Conservation (phyloP, 208 protist genomes). For the Trypanosoma congolense region DNA sequence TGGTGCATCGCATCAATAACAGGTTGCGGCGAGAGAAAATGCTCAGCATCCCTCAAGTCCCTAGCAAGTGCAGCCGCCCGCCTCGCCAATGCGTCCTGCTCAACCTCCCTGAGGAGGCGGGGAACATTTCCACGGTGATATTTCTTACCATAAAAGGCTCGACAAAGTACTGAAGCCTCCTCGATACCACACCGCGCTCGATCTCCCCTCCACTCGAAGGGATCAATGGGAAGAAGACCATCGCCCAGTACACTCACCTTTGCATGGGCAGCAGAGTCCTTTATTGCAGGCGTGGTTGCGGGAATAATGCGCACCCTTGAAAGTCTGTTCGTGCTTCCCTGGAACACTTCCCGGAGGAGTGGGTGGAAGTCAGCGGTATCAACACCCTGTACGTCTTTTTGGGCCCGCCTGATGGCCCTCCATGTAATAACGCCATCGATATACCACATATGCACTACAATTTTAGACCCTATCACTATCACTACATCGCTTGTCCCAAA, state of each 20-base stretch:
- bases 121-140: constrained; percentile 75
- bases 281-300: constrained; percentile 64
- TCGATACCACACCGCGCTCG: constrained; percentile 55
- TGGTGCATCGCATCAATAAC: constrained; percentile 33
- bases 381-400: constrained; percentile 10
- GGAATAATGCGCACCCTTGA: constrained; percentile 35
- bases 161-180: constrained; percentile 67
- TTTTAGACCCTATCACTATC: constrained; percentile 48
- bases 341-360: constrained; percentile 22
- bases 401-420: constrained; percentile 34
- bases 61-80: constrained; percentile 59
- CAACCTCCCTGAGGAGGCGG: constrained; percentile 46
- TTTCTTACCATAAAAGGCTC: constrained; percentile 74
- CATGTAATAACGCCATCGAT: constrained; percentile 25
- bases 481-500: constrained; percentile 40
- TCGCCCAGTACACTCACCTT: constrained; percentile 60
- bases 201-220: constrained; percentile 84
- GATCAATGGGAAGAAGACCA: constrained; percentile 72
- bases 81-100: constrained; percentile 68
- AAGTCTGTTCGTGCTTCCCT: constrained; percentile 20
- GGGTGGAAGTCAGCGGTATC: constrained; percentile 12
- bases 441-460: constrained; percentile 66
- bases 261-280: constrained; percentile 36
- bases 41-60: constrained; percentile 67
- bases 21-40: constrained; percentile 53